Evolutionary conservation across 1,284 basidiomycete genomes (phyloP).

Genomic region (Apiotrichum akiyoshidainum): DNA sequence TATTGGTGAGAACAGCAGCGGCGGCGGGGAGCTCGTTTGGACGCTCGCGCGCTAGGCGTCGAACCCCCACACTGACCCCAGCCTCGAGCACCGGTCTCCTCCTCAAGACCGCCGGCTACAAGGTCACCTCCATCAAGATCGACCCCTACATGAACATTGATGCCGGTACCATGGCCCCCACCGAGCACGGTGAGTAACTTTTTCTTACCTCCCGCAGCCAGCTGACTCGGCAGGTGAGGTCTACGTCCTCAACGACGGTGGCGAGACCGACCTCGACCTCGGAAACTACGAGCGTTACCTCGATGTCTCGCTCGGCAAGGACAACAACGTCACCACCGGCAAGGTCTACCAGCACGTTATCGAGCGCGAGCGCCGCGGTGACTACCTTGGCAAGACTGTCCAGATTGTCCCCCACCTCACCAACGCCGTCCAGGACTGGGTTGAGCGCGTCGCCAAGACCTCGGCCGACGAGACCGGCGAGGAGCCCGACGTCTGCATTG

Average conservation of each 20-base stretch:
- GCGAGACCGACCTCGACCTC: constrained; percentile 95
- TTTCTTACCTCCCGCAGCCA: too few species aligned
- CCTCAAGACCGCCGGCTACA: constrained; percentile 90
- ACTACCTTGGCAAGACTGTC: constrained; percentile 97
- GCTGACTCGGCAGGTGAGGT: constrained; percentile 72
- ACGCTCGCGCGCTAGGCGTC: not conserved
- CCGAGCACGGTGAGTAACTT: constrained; percentile 78
- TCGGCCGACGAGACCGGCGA: constrained; percentile 93
- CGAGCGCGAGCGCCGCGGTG: constrained; percentile 92
- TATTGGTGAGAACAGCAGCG: constrained; percentile 60
- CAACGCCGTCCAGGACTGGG: constrained; percentile 98
- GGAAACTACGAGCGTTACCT: constrained; percentile 99
- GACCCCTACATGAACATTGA: constrained; percentile 99
- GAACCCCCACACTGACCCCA: constrained; percentile 37
- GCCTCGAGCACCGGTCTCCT: constrained; percentile 96
- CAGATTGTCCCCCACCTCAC: constrained; percentile 97
- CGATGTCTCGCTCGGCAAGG: constrained; percentile 85
- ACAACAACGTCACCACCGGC: constrained; percentile 98
- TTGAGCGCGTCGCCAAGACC: constrained; percentile 87
- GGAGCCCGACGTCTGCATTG: constrained; percentile 93
- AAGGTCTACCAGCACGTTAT: constrained; percentile 98
- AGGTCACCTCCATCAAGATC: constrained; percentile 98
- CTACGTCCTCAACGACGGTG: constrained; percentile 96
- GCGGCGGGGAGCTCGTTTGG: too few species aligned
- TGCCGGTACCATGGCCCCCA: constrained; percentile 98